Evolutionary conservation across 345 rosid genomes (phyloP).

Genomic region (Cardamine resedifolia): DNA sequence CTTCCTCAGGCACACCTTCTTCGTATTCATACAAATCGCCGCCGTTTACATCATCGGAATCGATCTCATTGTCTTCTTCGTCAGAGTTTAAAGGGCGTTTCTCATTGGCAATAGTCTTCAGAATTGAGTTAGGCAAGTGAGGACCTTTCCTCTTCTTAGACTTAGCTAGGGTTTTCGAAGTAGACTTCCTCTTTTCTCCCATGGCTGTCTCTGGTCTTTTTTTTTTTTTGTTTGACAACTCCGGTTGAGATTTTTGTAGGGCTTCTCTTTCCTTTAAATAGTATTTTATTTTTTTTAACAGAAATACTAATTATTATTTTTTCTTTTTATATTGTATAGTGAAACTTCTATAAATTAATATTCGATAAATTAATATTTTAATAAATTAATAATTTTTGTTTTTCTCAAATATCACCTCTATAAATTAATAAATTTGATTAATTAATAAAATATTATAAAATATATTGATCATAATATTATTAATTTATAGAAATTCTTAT

Average conservation of each 20-base stretch:
- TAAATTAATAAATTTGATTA: too few species aligned
- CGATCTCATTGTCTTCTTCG: constrained; percentile 60
- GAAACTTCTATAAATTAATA: too few species aligned
- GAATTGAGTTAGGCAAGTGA: constrained; percentile 61
- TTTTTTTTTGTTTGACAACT: neutral
- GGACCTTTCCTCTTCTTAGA: constrained; percentile 55
- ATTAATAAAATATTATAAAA: too few species aligned
- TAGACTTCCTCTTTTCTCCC: constrained; percentile 29
- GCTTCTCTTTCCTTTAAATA: neutral
- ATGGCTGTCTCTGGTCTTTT: constrained; percentile 2
- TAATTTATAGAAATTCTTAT: too few species aligned
- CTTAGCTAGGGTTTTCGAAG: constrained; percentile 29
- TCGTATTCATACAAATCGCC: constrained; percentile 85
- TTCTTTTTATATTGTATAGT: too few species aligned
- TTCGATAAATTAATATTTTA: too few species aligned
- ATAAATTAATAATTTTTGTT: too few species aligned
- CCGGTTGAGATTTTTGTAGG: constrained; percentile 20
- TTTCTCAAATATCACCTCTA: too few species aligned
- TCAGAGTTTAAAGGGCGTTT: constrained; percentile 55
- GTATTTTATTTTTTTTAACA: too few species aligned
- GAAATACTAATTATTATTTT: neutral
- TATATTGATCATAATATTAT: too few species aligned
- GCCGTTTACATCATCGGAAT: constrained; percentile 49
- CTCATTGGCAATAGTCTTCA: constrained; percentile 48
- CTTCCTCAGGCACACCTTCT: constrained; percentile 75